Conservation (phyloP, 2,329 filamentous ascomycete genomes). For the Leptographium radiaticola region DNA sequence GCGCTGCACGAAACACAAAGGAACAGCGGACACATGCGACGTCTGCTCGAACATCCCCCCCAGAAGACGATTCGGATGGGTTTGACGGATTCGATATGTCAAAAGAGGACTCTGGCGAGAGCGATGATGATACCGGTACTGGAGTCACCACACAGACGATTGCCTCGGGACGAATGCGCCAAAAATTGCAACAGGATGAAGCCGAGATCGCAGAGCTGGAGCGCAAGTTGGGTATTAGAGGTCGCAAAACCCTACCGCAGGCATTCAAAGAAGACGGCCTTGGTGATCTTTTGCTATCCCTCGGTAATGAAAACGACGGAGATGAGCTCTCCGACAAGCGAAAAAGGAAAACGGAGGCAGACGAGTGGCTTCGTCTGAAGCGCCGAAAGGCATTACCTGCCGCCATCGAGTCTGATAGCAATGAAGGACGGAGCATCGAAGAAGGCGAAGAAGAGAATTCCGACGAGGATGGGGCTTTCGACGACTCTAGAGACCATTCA, state of each 20-base stretch:
- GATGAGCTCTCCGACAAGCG: conserved; percentile 41
- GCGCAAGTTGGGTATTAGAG: conserved; percentile 72
- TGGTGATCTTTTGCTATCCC: conserved; percentile 50
- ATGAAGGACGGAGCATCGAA: conserved; percentile 17
- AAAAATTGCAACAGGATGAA: conserved; percentile 66
- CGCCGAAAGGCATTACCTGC: conserved; percentile 30
- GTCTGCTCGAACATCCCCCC: neutral
- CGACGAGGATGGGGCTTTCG: conserved; percentile 16
- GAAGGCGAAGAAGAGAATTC: conserved; percentile 12
- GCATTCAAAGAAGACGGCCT: conserved; percentile 73
- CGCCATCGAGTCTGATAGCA: conserved; percentile 12
- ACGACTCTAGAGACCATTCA: conserved; percentile 13
- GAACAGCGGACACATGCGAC: neutral
- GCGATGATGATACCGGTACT: conserved; percentile 11
- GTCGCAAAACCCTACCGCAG: conserved; percentile 60
- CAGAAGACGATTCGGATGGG: conserved; percentile 12
- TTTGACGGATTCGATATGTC: conserved; percentile 8
- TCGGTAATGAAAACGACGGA: conserved; percentile 32
- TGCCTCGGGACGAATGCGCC: conserved; percentile 31
- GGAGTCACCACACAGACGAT: conserved; percentile 3
- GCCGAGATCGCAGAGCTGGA: conserved; percentile 80
- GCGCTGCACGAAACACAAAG: neutral
- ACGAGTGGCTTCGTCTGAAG: conserved; percentile 48
- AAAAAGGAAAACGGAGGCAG: conserved; percentile 45
- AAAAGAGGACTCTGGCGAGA: conserved; percentile 15